Conservation (phyloP, 2,329 filamentous ascomycete species). For the Exserohilum rostratum region DNA sequence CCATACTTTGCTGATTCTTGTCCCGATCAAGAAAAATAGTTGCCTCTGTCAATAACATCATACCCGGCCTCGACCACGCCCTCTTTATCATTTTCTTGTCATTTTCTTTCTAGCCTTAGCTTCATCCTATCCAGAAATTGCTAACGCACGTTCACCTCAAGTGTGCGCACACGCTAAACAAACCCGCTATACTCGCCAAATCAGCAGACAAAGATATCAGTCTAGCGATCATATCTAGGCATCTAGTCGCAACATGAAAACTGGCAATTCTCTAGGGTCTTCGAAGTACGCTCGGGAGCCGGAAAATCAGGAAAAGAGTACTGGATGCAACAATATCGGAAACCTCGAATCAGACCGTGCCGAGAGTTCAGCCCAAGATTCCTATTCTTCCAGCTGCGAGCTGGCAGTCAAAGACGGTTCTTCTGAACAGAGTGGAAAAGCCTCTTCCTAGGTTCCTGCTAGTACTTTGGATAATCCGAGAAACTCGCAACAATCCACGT, state of each 20-base stretch:
- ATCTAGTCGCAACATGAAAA: neutral
- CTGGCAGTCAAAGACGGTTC: neutral
- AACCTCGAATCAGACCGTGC: neutral
- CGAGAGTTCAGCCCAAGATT: neutral
- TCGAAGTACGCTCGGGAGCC: neutral
- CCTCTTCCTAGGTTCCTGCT: neutral
- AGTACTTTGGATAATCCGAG: neutral
- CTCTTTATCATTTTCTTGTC: neutral
- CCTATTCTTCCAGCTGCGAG: neutral
- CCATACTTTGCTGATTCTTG: neutral
- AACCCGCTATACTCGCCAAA: neutral
- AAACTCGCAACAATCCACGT: neutral
- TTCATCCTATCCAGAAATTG: neutral
- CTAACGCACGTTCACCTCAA: neutral
- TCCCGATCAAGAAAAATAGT: neutral
- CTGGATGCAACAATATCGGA: neutral
- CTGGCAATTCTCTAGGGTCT: neutral
- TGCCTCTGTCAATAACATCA: neutral
- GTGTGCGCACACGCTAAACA: neutral
- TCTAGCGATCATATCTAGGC: neutral
- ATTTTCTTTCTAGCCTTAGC: neutral
- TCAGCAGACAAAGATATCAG: neutral
- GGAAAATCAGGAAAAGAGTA: neutral
- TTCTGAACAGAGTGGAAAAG: neutral
- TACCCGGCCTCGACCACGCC: neutral